phyloP scores from a whole-genome alignment of 495 filamentous ascomycete species.

The Parachaetomium inaequale region DNA sequence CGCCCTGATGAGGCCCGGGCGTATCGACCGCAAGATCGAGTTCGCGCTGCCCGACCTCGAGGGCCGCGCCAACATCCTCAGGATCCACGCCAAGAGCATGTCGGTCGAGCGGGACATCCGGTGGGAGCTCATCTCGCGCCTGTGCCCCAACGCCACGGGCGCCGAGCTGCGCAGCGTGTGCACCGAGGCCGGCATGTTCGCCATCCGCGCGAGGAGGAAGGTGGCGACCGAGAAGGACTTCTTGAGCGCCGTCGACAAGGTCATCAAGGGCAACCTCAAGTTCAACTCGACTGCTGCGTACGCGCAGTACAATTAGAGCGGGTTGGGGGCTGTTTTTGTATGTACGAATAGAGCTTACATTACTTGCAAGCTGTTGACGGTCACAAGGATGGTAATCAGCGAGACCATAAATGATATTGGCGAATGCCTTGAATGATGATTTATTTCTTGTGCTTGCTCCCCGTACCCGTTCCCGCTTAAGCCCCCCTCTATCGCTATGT shows the following conservation, averaged over 20 bases:
- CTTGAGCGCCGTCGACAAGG: constrained; percentile 95
- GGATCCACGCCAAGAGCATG: constrained; percentile 99
- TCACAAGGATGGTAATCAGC: background rate
- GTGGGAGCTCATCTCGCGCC: constrained; percentile 94
- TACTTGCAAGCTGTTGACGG: background rate
- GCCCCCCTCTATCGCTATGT: too few relatives aligned
- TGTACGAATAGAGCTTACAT: constrained; percentile 20
- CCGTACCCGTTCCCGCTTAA: too few relatives aligned
- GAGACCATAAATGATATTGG: background rate
- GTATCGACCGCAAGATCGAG: constrained; percentile 98
- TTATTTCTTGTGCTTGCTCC: background rate
- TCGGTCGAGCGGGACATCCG: constrained; percentile 97
- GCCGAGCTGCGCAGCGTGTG: constrained; percentile 93
- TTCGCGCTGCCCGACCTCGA: constrained; percentile 96
- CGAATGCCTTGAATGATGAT: background rate
- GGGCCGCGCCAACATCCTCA: constrained; percentile 92
- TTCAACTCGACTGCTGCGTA: constrained; percentile 99
- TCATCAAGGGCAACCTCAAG: constrained; percentile 98
- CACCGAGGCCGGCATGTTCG: constrained; percentile 99
- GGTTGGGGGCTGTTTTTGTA: constrained; percentile 1
- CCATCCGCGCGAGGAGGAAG: constrained; percentile 93
- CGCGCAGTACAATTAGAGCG: constrained; percentile 91
- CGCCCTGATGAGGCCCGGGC: constrained; percentile 92
- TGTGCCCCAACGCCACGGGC: constrained; percentile 96
- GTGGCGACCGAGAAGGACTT: constrained; percentile 99